Percentiles rank a stretch among this genome's conserved stretches.
Conservation (phyloP, 371 early-diverging fungal genomes). For the Actinomortierella ambigua region DNA sequence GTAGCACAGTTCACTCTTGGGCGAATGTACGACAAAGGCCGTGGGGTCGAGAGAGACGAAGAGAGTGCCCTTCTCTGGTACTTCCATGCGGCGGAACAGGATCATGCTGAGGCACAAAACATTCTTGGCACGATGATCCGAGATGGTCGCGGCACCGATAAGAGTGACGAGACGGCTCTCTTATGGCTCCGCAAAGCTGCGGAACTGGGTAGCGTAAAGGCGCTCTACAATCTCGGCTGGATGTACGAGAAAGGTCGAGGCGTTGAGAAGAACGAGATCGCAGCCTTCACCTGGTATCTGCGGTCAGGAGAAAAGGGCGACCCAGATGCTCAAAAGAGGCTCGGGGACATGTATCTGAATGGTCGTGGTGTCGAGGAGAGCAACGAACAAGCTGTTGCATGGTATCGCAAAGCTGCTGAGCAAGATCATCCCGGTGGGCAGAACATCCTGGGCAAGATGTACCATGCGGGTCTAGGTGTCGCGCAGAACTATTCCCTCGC, state of each 20-base stretch:
- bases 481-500: slow-evolving; percentile 37
- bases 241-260: slow-evolving; percentile 83
- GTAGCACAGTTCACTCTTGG: too few species aligned
- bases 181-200: slow-evolving; percentile 85
- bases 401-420: slow-evolving; percentile 76
- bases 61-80: slow-evolving; percentile 83
- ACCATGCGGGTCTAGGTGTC: too few species aligned
- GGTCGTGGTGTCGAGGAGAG: slow-evolving; percentile 76
- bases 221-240: slow-evolving; percentile 87
- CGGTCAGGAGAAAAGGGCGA: slow-evolving; percentile 49
- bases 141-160: slow-evolving; percentile 78
- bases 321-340: slow-evolving; percentile 55
- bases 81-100: slow-evolving; percentile 70
- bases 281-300: slow-evolving; percentile 62
- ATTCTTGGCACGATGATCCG: slow-evolving; percentile 53
- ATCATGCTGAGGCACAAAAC: too few species aligned
- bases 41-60: slow-evolving; percentile 65
- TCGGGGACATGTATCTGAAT: slow-evolving; percentile 85
- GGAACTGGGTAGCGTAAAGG: slow-evolving; percentile 78
- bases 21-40: slow-evolving; percentile 79
- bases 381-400: slow-evolving; percentile 65
- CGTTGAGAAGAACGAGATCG: slow-evolving; percentile 54
- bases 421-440: slow-evolving; percentile 53
- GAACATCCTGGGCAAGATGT: too few species aligned
- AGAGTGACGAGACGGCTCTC: slow-evolving; percentile 55